A percentile compares a stretch with the other conserved stretches of the same genome.
phyloP scores from a whole-genome alignment of 257 asterid species.

The Primulina eburnea region DNA sequence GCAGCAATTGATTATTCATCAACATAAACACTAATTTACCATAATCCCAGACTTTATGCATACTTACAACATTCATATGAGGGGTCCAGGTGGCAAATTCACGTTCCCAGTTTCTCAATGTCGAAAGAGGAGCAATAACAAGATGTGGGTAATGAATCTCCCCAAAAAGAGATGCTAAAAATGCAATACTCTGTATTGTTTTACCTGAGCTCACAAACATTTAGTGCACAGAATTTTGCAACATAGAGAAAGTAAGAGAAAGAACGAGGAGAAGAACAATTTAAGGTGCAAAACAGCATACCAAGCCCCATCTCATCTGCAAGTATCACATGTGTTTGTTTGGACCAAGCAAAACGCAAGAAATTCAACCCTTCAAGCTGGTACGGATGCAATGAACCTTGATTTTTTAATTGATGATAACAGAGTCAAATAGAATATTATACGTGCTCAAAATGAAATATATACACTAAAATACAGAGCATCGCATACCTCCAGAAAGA shows the following conservation, averaged over 20 bases:
- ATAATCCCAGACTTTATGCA: conserved; percentile 17
- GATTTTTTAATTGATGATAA: conserved; percentile 20
- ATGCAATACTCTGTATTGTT: conserved; percentile 98
- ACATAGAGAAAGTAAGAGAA: conserved; percentile 22
- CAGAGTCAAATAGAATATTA: conserved; percentile 24
- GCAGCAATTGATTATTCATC: conserved; percentile 35
- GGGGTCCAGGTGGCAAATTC: conserved; percentile 99
- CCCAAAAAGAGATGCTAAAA: conserved; percentile 89
- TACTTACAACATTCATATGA: conserved; percentile 96
- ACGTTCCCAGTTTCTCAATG: conserved; percentile 99
- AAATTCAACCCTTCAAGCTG: conserved; percentile 99
- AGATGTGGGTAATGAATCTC: conserved; percentile 79
- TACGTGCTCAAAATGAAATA: conserved; percentile 13
- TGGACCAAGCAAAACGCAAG: conserved; percentile 94
- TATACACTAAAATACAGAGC: conserved; percentile 15
- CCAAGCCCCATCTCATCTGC: conserved; percentile 99
- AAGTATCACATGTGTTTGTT: conserved; percentile 96
- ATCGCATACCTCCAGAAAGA: conserved; percentile 73
- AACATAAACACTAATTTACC: conserved; percentile 17
- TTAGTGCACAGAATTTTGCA: conserved; percentile 18
- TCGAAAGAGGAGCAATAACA: conserved; percentile 96
- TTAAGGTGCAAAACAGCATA: conserved; percentile 35
- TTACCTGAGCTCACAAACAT: conserved; percentile 60
- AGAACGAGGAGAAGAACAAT: conserved; percentile 6
- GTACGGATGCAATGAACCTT: conserved; percentile 96